A percentile compares a stretch with the other conserved stretches of the same genome.
These are phyloP conservation scores for Petrea volubilis DNA, from an alignment of 257 asterid genomes.

Conservation along the genomic window DNA sequence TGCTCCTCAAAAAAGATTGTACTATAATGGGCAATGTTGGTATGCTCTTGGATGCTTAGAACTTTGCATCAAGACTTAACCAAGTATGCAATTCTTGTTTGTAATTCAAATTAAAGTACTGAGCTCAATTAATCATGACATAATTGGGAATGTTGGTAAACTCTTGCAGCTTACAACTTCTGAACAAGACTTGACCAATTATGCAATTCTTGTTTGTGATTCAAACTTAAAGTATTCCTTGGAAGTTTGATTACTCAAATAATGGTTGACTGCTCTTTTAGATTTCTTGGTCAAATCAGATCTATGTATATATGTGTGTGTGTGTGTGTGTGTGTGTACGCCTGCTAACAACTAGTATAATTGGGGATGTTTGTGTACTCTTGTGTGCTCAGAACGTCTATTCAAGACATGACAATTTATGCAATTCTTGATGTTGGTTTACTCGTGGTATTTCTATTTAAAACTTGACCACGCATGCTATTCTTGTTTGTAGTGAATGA, in stretches of 20 bases:
- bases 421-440: no score
- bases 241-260: no score
- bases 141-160: not conserved
- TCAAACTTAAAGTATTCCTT: no score
- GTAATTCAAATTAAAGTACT: no score
- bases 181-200: not conserved
- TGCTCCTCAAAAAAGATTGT: not conserved
- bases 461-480: not conserved
- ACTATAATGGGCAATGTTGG: not conserved
- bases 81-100: not conserved
- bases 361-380: not conserved
- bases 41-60: not conserved
- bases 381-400: not conserved
- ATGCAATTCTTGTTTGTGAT: not conserved
- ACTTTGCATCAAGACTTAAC: not conserved
- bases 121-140: no score
- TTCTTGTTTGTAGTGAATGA: conserved; percentile 68
- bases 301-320: no score
- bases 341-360: not conserved
- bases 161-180: not conserved
- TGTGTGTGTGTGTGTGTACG: no score
- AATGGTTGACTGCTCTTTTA: no score
- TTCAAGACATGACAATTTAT: not conserved
- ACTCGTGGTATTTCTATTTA: not conserved
- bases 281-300: no score